These are phyloP conservation scores for Camellia lanceoleosa DNA, from an alignment of 148 eudicot species.

Conservation along the genomic window DNA sequence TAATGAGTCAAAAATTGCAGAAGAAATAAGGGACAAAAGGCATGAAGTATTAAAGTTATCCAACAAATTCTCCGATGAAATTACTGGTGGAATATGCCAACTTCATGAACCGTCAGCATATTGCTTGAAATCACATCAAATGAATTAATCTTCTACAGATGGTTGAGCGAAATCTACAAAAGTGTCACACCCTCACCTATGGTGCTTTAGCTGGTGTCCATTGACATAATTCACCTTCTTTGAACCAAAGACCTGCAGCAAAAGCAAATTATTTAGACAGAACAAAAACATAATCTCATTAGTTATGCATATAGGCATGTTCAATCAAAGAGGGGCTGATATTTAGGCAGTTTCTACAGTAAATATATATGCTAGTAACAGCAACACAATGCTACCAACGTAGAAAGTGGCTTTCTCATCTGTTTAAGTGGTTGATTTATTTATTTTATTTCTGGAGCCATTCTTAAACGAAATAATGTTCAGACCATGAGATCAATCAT, in stretches of 20 bases:
- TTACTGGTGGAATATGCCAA: not conserved
- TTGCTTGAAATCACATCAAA: not conserved
- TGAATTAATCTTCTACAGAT: not conserved
- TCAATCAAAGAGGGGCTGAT: no score
- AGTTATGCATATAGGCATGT: no score
- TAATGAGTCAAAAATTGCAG: not conserved
- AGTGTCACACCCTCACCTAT: constrained; percentile 66
- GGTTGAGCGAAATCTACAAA: not conserved
- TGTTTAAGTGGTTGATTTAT: no score
- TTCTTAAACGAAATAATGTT: no score
- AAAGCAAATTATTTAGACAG: no score
- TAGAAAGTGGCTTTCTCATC: no score
- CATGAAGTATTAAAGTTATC: not conserved
- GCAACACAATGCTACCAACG: no score
- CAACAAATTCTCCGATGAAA: not conserved
- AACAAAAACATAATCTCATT: no score
- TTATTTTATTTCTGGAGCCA: no score
- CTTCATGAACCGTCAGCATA: not conserved
- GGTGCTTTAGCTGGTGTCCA: constrained; percentile 82
- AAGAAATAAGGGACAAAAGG: not conserved
- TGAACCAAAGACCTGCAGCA: constrained; percentile 81
- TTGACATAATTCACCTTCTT: constrained; percentile 79
- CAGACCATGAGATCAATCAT: no score
- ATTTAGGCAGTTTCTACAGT: no score
- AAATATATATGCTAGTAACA: no score